Evolutionary conservation across 768 basidiomycete genomes (phyloP).

Genomic region (Kwoniella bestiolae): DNA sequence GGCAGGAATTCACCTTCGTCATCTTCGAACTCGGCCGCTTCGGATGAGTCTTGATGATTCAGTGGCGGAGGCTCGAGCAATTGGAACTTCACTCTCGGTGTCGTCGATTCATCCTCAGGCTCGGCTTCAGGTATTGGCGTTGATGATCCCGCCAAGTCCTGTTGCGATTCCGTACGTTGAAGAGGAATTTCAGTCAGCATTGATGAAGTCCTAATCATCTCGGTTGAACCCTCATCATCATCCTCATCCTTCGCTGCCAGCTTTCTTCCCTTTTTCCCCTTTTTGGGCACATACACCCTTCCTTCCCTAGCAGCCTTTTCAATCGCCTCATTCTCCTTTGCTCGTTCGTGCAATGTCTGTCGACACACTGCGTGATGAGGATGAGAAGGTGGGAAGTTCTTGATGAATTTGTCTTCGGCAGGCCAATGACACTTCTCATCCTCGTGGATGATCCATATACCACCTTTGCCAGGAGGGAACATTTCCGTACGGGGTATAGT

Average conservation of each 20-base stretch:
- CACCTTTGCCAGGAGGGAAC: conserved; percentile 50
- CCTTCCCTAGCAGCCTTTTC: conserved; percentile 45
- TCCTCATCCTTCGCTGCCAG: conserved; percentile 29
- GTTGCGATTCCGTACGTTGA: conserved; percentile 7
- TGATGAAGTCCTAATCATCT: conserved; percentile 32
- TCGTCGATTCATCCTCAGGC: conserved; percentile 9
- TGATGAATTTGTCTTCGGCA: conserved; percentile 49
- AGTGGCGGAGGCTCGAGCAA: conserved; percentile 17
- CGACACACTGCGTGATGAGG: conserved; percentile 44
- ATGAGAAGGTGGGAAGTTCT: conserved; percentile 47
- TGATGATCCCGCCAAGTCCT: conserved; percentile 1
- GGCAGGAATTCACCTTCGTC: conserved; percentile 45
- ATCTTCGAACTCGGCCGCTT: conserved; percentile 23
- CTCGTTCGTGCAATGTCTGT: conserved; percentile 45
- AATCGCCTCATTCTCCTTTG: conserved; percentile 48
- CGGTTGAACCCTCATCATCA: conserved; percentile 30
- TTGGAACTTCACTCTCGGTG: conserved; percentile 10
- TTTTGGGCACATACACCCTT: conserved; percentile 47
- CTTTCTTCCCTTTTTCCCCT: conserved; percentile 51
- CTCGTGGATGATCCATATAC: conserved; percentile 53
- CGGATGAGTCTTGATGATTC: conserved; percentile 2
- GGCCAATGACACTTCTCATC: conserved; percentile 52
- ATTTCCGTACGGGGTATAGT: conserved; percentile 67
- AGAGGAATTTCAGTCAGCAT: conserved; percentile 21
- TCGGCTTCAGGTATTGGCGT: not conserved